These are phyloP conservation scores for Radiomyces spectabilis DNA, from an alignment of 192 early-diverging fungal genomes.

Conservation along the genomic window DNA sequence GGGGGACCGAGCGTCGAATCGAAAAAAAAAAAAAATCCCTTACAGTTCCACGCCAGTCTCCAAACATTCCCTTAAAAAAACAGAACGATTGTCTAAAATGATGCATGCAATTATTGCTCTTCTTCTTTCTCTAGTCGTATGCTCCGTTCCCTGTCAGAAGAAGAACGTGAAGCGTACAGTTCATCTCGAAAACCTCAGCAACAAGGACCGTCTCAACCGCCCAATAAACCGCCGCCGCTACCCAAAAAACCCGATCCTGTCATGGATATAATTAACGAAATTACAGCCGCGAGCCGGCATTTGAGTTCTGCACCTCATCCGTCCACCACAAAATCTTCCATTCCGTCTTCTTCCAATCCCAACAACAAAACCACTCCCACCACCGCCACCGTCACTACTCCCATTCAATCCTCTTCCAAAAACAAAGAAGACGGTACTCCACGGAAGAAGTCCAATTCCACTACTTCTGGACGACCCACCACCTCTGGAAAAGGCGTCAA, in stretches of 20 bases:
- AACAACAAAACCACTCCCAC: neutral
- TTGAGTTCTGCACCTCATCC: neutral
- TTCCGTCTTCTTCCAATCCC: neutral
- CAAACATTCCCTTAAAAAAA: neutral
- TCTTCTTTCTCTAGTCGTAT: neutral
- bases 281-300: neutral
- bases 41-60: neutral
- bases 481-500: neutral
- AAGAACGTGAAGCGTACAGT: neutral
- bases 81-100: neutral
- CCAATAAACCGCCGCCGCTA: no score
- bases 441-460: no score
- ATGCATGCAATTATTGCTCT: neutral
- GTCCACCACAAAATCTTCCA: neutral
- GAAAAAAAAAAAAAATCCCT: no score
- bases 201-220: neutral
- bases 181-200: neutral
- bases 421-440: no score
- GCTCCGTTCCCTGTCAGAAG: neutral
- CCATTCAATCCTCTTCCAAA: neutral
- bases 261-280: neutral
- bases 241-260: neutral
- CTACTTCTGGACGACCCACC: neutral
- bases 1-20: no score
- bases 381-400: neutral